A percentile compares a stretch with the other conserved stretches of the same genome.
These are phyloP conservation scores for Penicillium coffeae DNA, from an alignment of 495 filamentous ascomycete species.

Conservation along the genomic window DNA sequence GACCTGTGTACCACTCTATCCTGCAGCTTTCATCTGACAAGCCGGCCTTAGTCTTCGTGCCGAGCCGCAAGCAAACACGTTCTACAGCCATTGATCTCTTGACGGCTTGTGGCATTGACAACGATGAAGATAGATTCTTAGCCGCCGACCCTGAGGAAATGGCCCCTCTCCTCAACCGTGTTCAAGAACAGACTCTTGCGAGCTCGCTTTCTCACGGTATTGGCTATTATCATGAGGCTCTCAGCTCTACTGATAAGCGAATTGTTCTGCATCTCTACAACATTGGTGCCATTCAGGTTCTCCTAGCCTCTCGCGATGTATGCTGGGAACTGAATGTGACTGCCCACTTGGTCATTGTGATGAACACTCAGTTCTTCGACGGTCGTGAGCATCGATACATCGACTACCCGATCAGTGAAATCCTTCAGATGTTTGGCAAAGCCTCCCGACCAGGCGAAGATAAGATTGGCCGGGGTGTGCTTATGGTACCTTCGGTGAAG, in stretches of 20 bases:
- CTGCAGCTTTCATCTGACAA: constrained; percentile 82
- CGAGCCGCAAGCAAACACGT: constrained; percentile 86
- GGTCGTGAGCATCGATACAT: constrained; percentile 96
- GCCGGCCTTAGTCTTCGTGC: constrained; percentile 86
- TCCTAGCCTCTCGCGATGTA: constrained; percentile 89
- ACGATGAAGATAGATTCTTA: constrained; percentile 91
- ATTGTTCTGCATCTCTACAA: constrained; percentile 90
- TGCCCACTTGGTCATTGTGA: constrained; percentile 88
- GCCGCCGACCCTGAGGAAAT: constrained; percentile 77
- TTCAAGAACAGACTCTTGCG: constrained; percentile 82
- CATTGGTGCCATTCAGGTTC: constrained; percentile 87
- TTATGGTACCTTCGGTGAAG: constrained; percentile 93
- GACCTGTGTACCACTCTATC: constrained; percentile 83
- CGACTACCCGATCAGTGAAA: constrained; percentile 90
- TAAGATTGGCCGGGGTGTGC: constrained; percentile 78
- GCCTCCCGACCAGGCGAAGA: constrained; percentile 75
- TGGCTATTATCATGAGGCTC: constrained; percentile 93
- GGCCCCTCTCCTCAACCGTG: constrained; percentile 68
- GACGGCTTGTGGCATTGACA: constrained; percentile 76
- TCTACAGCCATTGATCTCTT: constrained; percentile 87
- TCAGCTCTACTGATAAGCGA: constrained; percentile 81
- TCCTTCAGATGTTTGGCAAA: constrained; percentile 99
- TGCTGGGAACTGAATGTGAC: constrained; percentile 92
- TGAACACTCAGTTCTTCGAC: constrained; percentile 99
- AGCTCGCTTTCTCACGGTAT: constrained; percentile 94